Conservation (phyloP, 345 rosid species). For the Microthlaspi erraticum region DNA sequence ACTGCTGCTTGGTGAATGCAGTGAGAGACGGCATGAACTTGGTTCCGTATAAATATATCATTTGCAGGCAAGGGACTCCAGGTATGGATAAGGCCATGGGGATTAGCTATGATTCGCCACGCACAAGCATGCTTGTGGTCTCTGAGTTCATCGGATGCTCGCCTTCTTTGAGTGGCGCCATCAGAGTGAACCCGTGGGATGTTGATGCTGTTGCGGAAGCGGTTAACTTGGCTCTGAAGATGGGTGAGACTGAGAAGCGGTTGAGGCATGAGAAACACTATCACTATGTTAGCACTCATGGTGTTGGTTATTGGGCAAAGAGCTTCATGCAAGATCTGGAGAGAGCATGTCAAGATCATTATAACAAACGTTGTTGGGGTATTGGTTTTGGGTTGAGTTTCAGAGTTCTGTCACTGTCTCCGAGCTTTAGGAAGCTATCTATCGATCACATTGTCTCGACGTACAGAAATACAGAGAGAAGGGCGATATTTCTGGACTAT, state of each 20-base stretch:
- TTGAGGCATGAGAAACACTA: conserved; percentile 83
- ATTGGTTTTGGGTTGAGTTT: conserved; percentile 76
- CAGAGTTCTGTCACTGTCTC: conserved; percentile 73
- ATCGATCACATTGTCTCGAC: conserved; percentile 65
- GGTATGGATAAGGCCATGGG: conserved; percentile 65
- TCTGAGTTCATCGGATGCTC: conserved; percentile 88
- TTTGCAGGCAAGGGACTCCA: conserved; percentile 77
- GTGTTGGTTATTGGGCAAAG: conserved; percentile 77
- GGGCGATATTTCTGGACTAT: conserved; percentile 81
- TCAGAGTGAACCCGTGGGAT: conserved; percentile 88
- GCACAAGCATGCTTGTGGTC: conserved; percentile 81
- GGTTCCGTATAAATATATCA: conserved; percentile 75
- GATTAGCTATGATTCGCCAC: conserved; percentile 47
- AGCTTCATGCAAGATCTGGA: conserved; percentile 76
- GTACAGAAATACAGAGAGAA: conserved; percentile 60
- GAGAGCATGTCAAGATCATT: conserved; percentile 75
- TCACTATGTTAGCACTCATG: conserved; percentile 72
- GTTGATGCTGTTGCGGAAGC: conserved; percentile 79
- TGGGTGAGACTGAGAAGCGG: conserved; percentile 67
- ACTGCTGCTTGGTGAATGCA: conserved; percentile 81
- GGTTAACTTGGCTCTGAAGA: conserved; percentile 55
- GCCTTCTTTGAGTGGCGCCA: conserved; percentile 84
- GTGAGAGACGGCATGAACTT: conserved; percentile 92
- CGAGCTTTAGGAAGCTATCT: conserved; percentile 68
- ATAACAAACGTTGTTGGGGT: conserved; percentile 79